Base-by-base conservation (phyloP, 371 early-diverging fungal genomes). In the Entomophthora muscae region DNA sequence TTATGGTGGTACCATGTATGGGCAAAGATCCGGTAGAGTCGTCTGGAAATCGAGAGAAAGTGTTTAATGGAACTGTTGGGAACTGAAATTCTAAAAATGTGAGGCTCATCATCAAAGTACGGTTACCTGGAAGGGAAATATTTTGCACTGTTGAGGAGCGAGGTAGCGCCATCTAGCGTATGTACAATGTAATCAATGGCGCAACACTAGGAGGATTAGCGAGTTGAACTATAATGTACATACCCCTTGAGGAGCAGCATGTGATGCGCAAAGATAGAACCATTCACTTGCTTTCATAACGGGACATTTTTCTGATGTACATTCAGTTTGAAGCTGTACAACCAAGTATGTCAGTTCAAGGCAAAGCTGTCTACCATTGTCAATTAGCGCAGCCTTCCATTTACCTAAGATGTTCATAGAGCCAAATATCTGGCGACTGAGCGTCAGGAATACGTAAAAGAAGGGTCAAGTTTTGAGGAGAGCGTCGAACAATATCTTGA, bases 11-110 rank as follows among this genome's bases (percentile, higher is more conserved):
- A 92, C 69, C 85, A 96, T 1, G 93, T 83, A 71, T 96, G 97
- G 0, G 94, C 93, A 76, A 96, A 94, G 5, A 96, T 84, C n/a
- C 97, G 82, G 68, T 96, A 93, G 10, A 94, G 77, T 30, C 97
- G 72, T 32, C 97, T 78, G 2, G 91, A 89, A 66, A 93, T 89
- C 7, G 84, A 83, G 69, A 88, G 83, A 66, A 90, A 89, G 64
- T 92, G 89, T 67, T 90, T 89, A 26, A 83, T 61, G 22, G 90
- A 86, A 1, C 81, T 72, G 32, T 78, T 82, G 10, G 84, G 86
- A 21, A 90, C 80, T 3, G 83, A 78, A 24, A 88, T 79, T 57
- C 85, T 82, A 66, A 65, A 24, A 59, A 62, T 51, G 52, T 13
- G n/a, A 66, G 31, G 7, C n/a, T 57, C 32, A 31, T 21, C n/a